Evolutionary conservation across 2,329 filamentous ascomycete species (phyloP).

Genomic region (Curvularia sp.): DNA sequence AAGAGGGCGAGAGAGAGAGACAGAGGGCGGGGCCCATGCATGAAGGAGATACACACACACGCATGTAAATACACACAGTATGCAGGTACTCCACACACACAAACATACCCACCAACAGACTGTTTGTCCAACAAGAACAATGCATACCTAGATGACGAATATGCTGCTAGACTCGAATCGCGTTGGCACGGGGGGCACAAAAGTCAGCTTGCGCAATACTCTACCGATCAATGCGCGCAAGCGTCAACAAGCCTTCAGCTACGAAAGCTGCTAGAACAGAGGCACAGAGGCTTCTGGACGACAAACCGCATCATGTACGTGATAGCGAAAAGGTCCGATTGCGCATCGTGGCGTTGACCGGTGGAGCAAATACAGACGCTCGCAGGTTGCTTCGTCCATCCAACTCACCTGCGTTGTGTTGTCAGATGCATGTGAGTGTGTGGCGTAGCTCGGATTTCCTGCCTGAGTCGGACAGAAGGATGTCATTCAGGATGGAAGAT

Average conservation of each 20-base stretch:
- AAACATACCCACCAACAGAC: neutral
- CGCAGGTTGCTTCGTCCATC: neutral
- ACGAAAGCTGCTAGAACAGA: neutral
- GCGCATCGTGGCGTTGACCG: slow-evolving; percentile 7
- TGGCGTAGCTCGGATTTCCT: slow-evolving; percentile 16
- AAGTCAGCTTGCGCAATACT: slow-evolving; percentile 6
- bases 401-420: slow-evolving; percentile 1
- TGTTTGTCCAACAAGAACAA: neutral
- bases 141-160: neutral
- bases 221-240: neutral
- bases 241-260: neutral
- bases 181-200: slow-evolving; percentile 3
- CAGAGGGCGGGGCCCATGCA: neutral
- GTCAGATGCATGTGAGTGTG: slow-evolving; percentile 7
- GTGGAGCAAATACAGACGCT: neutral
- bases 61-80: neutral
- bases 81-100: neutral
- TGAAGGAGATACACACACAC: neutral
- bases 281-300: neutral
- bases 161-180: neutral
- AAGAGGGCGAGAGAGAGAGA: neutral
- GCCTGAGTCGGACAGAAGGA: slow-evolving; percentile 17
- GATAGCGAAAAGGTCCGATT: slow-evolving; percentile 7
- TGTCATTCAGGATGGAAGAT: slow-evolving; percentile 7
- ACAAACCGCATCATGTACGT: slow-evolving; percentile 7